phyloP scores from a whole-genome alignment of 2,329 filamentous ascomycete genomes.

The Hypoxylon sp. region DNA sequence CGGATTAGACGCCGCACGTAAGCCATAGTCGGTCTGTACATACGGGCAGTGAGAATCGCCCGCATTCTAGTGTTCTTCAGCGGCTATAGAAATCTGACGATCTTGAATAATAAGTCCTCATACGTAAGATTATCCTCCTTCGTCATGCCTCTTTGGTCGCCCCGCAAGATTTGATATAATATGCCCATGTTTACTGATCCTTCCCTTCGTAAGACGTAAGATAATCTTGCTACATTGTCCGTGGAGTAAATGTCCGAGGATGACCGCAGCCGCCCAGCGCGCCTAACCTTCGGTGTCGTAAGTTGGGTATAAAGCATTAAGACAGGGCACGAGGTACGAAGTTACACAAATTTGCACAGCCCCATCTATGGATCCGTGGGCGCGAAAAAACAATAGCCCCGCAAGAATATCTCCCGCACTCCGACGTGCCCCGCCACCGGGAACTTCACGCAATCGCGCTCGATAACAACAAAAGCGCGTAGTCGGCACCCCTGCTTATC shows the following conservation, averaged over 20 bases:
- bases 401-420: slow-evolving; percentile 9
- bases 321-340: neutral
- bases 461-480: slow-evolving; percentile 12
- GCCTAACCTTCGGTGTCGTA: slow-evolving; percentile 16
- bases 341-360: slow-evolving; percentile 37
- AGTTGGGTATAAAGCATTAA: neutral
- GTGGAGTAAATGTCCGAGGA: slow-evolving; percentile 2
- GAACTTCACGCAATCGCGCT: slow-evolving; percentile 22
- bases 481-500: neutral
- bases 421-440: slow-evolving; percentile 16
- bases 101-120: slow-evolving; percentile 24
- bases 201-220: slow-evolving; percentile 1
- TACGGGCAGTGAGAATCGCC: neutral
- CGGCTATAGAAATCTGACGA: slow-evolving; percentile 38
- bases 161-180: slow-evolving; percentile 6
- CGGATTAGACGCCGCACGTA: slow-evolving; percentile 19
- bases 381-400: slow-evolving; percentile 38
- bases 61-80: slow-evolving; percentile 26
- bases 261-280: slow-evolving; percentile 30
- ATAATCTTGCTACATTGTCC: slow-evolving; percentile 6
- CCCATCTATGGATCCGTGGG: slow-evolving; percentile 23
- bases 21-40: slow-evolving; percentile 4
- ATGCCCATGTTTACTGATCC: neutral
- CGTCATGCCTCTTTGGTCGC: slow-evolving; percentile 28
- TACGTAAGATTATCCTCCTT: slow-evolving; percentile 46